A percentile compares a stretch with the other conserved stretches of the same genome.
Conservation (phyloP, 129 eudicot species). For the Chrysanthemum seticuspe region DNA sequence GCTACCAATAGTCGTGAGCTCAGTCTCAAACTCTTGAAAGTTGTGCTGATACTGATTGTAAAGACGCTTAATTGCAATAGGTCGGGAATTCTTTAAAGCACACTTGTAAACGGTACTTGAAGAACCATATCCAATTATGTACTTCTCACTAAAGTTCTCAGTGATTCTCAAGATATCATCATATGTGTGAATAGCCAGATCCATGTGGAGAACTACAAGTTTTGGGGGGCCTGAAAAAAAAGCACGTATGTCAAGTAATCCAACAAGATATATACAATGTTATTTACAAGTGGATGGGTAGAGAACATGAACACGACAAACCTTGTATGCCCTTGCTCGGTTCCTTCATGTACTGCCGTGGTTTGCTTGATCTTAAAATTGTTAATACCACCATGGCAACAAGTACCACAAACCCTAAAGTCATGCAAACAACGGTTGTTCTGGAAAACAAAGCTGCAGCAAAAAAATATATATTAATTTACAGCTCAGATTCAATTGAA, state of each 20-base stretch:
- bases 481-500: background rate
- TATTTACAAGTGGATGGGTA: background rate
- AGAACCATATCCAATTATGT: constrained; percentile 82
- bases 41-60: constrained; percentile 63
- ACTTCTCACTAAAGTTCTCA: constrained; percentile 72
- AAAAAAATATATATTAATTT: background rate
- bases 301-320: constrained; percentile 8
- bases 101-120: constrained; percentile 95
- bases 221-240: constrained; percentile 52
- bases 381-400: constrained; percentile 57
- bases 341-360: constrained; percentile 38
- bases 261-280: background rate
- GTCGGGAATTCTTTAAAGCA: constrained; percentile 67
- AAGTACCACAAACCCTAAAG: constrained; percentile 57
- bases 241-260: background rate
- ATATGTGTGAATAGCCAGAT: constrained; percentile 78
- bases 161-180: constrained; percentile 84
- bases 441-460: constrained; percentile 58
- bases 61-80: constrained; percentile 84
- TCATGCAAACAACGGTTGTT: constrained; percentile 57
- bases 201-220: constrained; percentile 63
- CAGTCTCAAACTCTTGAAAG: constrained; percentile 75
- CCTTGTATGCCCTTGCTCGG: constrained; percentile 52
- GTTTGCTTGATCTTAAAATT: constrained; percentile 54
- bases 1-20: constrained; percentile 74